Conservation (phyloP, 352 stramenopile species). For the Plasmopara muralis region DNA sequence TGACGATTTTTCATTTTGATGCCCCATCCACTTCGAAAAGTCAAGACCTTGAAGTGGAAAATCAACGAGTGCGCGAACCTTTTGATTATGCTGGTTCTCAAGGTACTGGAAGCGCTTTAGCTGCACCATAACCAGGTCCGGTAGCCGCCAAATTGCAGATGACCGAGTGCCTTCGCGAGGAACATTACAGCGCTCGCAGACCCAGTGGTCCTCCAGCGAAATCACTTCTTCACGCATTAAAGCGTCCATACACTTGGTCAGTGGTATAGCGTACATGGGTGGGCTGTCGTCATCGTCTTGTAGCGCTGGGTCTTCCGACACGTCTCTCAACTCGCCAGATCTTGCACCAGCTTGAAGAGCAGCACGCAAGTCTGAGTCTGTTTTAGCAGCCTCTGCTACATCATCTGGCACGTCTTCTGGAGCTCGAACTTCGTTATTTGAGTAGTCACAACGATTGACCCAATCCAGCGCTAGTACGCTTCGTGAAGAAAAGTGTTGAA, state of each 20-base stretch:
- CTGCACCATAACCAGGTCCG: constrained; percentile 83
- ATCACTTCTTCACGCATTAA: constrained; percentile 68
- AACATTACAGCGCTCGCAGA: constrained; percentile 62
- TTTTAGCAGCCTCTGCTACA: constrained; percentile 27
- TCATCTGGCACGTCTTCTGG: constrained; percentile 28
- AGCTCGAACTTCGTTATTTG: constrained; percentile 15
- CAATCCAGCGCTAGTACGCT: constrained; percentile 80
- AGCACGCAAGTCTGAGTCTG: constrained; percentile 19
- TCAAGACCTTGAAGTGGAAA: constrained; percentile 76
- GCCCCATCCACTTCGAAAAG: constrained; percentile 68
- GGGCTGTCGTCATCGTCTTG: constrained; percentile 16
- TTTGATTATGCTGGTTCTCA: constrained; percentile 78
- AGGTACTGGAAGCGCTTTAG: constrained; percentile 87
- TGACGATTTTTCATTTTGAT: constrained; percentile 19
- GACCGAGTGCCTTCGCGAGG: constrained; percentile 48
- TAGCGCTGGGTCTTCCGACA: neutral
- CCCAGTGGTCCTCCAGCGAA: constrained; percentile 65
- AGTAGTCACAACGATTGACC: constrained; percentile 31
- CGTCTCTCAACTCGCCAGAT: neutral
- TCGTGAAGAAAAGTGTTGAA: constrained; percentile 65
- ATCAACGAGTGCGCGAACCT: constrained; percentile 71
- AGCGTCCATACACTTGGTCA: constrained; percentile 64
- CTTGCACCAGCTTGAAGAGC: constrained; percentile 11
- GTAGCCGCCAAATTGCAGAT: constrained; percentile 65
- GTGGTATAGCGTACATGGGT: constrained; percentile 31